A percentile compares a stretch with the other conserved stretches of the same genome.
Conservation (phyloP, 2,329 filamentous ascomycete species). For the Raffaelea arxii region DNA sequence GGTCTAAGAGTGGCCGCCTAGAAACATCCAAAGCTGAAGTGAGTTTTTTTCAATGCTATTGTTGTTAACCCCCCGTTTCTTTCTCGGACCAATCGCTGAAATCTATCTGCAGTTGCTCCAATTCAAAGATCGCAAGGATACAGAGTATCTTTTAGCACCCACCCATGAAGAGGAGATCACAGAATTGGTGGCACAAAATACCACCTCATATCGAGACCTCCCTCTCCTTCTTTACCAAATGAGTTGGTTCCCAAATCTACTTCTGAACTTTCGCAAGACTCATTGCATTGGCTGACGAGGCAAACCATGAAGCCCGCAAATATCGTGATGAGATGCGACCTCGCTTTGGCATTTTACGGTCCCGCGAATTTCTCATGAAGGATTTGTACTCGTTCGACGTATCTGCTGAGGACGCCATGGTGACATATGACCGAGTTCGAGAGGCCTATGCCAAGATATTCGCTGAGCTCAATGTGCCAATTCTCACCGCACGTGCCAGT, state of each 20-base stretch:
- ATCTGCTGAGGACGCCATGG: constrained; percentile 55
- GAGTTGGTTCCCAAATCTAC: constrained; percentile 51
- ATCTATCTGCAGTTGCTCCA: constrained; percentile 78
- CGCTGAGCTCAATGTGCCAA: constrained; percentile 70
- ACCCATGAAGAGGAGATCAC: constrained; percentile 98
- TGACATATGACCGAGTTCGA: constrained; percentile 69
- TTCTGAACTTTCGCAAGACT: not conserved
- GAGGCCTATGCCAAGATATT: constrained; percentile 69
- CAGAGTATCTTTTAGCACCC: constrained; percentile 68
- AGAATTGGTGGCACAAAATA: constrained; percentile 57
- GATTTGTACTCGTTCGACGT: constrained; percentile 93
- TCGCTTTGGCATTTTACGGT: constrained; percentile 75
- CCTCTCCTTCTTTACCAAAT: constrained; percentile 88
- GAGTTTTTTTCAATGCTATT: constrained; percentile 8
- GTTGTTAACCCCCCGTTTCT: not conserved
- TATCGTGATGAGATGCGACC: constrained; percentile 90
- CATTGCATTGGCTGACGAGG: not conserved
- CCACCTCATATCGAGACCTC: constrained; percentile 77
- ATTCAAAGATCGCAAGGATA: constrained; percentile 68
- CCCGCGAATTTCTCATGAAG: constrained; percentile 94
- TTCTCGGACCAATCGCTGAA: too few species aligned
- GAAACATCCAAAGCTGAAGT: constrained; percentile 65
- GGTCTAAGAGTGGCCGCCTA: constrained; percentile 77
- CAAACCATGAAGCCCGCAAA: constrained; percentile 57
- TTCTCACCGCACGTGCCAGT: constrained; percentile 77